phyloP scores from a whole-genome alignment of 345 rosid genomes.

The Eucalyptus pumila region DNA sequence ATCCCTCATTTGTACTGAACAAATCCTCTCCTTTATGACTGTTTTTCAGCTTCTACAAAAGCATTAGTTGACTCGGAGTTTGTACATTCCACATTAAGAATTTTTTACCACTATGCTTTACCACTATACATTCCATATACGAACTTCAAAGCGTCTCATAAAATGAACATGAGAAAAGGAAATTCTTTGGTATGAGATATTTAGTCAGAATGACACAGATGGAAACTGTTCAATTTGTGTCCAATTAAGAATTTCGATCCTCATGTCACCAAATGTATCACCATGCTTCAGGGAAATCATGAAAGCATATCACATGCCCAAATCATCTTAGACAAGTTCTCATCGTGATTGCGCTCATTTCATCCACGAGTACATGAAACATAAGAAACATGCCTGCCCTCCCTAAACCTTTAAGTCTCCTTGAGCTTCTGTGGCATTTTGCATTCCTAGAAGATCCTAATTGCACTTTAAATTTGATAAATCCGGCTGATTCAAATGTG shows the following conservation, averaged over 20 bases:
- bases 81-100: background rate
- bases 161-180: background rate
- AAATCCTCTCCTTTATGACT: background rate
- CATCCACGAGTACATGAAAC: background rate
- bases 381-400: background rate
- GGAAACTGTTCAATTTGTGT: background rate
- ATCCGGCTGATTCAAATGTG: background rate
- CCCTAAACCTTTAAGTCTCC: fast-evolving
- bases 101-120: background rate
- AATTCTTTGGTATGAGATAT: background rate
- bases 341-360: background rate
- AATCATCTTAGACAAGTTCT: background rate
- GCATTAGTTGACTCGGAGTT: background rate
- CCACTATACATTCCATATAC: too few relatives aligned
- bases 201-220: background rate
- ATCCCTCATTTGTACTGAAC: background rate
- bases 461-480: background rate
- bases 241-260: background rate
- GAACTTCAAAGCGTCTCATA: background rate
- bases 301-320: background rate
- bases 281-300: background rate
- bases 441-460: background rate
- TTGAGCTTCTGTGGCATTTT: background rate
- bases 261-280: background rate
- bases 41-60: background rate